A percentile compares a stretch with the other conserved stretches of the same genome.
These are phyloP conservation scores for Lipomyces starkeyi DNA, from an alignment of 805 yeast species.

Conservation along the genomic window DNA sequence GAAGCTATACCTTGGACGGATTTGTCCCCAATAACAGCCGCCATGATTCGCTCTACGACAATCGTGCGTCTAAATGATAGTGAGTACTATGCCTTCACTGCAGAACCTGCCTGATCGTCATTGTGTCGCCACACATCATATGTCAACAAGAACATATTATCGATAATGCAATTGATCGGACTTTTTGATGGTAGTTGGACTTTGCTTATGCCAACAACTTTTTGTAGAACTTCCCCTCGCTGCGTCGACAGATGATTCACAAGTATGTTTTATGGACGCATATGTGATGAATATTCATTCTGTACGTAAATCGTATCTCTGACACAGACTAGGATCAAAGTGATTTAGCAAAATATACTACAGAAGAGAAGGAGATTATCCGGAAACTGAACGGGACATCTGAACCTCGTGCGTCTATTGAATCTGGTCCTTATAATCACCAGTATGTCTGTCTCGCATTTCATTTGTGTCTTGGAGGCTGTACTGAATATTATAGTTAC, in stretches of 20 bases:
- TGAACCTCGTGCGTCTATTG: conserved; percentile 84
- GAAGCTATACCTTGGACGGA: neutral
- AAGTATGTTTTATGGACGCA: conserved; percentile 15
- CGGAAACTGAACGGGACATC: conserved; percentile 77
- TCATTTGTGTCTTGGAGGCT: neutral
- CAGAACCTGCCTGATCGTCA: neutral
- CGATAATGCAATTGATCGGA: neutral
- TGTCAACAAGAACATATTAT: neutral
- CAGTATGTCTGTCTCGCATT: conserved; percentile 48
- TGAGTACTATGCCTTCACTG: conserved; percentile 13
- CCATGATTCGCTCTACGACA: conserved; percentile 38
- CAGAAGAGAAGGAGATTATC: conserved; percentile 78
- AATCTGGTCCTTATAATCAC: conserved; percentile 73
- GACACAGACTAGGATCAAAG: conserved; percentile 53
- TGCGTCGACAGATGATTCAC: conserved; percentile 83
- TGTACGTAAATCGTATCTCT: neutral
- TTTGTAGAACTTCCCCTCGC: conserved; percentile 80
- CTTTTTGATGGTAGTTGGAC: neutral
- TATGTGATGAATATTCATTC: neutral
- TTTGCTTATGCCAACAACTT: neutral
- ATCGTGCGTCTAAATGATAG: conserved; percentile 37
- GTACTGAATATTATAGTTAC: conserved; percentile 50
- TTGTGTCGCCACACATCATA: conserved; percentile 4
- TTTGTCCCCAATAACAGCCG: neutral
- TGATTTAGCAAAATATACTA: conserved; percentile 73